Evolutionary conservation across 169 alveolate species (phyloP).

Genomic region (Blepharisma undulans): DNA sequence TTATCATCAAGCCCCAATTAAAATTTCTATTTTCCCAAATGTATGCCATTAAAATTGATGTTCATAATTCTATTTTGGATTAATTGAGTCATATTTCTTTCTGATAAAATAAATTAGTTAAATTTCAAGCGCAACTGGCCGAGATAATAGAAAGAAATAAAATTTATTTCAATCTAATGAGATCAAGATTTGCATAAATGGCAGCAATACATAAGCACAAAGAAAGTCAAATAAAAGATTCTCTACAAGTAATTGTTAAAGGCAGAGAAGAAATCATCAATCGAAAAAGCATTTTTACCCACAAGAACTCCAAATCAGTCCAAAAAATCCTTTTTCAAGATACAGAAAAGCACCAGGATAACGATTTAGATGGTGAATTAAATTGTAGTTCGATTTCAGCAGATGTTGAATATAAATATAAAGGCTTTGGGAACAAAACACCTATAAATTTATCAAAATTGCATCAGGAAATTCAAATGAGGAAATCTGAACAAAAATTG

Average conservation of each 20-base stretch:
- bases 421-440: not conserved
- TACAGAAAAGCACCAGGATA: not conserved
- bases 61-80: no score
- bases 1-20: no score
- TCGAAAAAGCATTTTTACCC: not conserved
- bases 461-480: not conserved
- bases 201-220: not conserved
- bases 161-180: not conserved
- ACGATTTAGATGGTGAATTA: not conserved
- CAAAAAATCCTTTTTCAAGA: not conserved
- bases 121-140: no score
- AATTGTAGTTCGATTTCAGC: not conserved
- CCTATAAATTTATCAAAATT: not conserved
- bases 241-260: no score
- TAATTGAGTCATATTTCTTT: no score
- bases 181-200: not conserved
- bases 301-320: not conserved
- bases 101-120: no score
- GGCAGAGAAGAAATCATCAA: not conserved
- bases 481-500: not conserved
- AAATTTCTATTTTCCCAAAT: no score
- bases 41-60: no score
- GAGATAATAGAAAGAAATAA: no score
- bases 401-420: not conserved
- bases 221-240: no score